Evolutionary conservation across 176 grass and related monocot species (phyloP).

Genomic region (Urochloa ruziziensis): DNA sequence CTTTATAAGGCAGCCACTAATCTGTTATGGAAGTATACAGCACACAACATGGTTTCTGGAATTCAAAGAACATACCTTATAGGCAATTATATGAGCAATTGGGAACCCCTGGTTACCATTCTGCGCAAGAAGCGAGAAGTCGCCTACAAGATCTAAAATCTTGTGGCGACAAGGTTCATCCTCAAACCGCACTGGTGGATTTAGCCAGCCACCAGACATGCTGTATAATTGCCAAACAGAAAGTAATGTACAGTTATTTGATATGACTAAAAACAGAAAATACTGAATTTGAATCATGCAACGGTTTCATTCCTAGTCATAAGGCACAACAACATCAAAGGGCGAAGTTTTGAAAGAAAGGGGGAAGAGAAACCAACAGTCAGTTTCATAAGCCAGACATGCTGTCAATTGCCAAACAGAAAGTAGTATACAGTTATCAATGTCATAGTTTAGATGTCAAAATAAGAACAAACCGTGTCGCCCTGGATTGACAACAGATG

Average conservation of each 20-base stretch:
- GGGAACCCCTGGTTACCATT: constrained; percentile 86
- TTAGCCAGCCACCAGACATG: constrained; percentile 69
- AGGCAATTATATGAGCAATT: constrained; percentile 74
- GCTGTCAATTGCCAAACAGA: too few relatives aligned
- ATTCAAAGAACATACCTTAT: constrained; percentile 68
- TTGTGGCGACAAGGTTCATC: constrained; percentile 94
- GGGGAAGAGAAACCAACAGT: neutral
- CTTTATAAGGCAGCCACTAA: neutral
- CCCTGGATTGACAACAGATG: neutral
- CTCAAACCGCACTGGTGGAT: constrained; percentile 76
- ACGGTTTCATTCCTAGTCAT: neutral
- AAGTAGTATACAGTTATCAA: too few relatives aligned
- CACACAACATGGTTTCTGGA: neutral
- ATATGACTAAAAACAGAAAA: constrained; percentile 16
- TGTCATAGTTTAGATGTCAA: neutral
- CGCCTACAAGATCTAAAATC: constrained; percentile 88
- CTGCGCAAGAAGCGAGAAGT: constrained; percentile 85
- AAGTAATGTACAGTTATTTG: constrained; percentile 12
- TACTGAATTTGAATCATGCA: neutral
- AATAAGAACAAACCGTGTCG: neutral
- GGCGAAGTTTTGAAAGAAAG: neutral
- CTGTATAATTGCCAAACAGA: constrained; percentile 49
- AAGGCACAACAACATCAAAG: neutral
- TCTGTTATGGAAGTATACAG: neutral
- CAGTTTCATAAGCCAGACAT: too few relatives aligned